Base-by-base conservation (phyloP, 164 flowering plant genomes). In the Chimonanthus praecox region DNA sequence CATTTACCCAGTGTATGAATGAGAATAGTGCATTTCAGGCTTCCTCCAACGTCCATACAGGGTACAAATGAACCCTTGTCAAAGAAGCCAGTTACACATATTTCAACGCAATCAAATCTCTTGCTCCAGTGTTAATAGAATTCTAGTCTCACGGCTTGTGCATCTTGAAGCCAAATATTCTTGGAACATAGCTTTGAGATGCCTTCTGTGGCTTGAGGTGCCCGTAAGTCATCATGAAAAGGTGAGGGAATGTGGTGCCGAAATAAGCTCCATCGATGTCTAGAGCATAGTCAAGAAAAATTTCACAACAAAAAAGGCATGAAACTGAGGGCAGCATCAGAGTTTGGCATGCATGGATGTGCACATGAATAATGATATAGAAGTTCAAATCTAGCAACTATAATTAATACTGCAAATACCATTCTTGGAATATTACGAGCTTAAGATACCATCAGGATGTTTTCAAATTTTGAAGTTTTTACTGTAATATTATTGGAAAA, bases 211-310 rank as follows among this genome's bases (percentile, higher is more conserved):
- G 94, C 84, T 92, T 92, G 61, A 88, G 86, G 75, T 89, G 87
- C 45, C 90, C 95, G 46, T 90, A 86, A 7, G 91, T 84, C 95
- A 90, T 89, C 84, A 90, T 76, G 75, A 88, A 92, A 76, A 92
- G 82, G 75, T 92, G 97, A 49, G 94, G 93, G 80, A 92, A 89
- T 80, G 97, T 90, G 0, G 92, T 88, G 68, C 97, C 97, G 72
- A 92, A 89, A 75, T 90, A 92, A 58, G 94, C 94, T 84, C 97
- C 97, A 76, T 92, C 97, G 60, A 90, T 87, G 82, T 92, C 97
- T 89, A 80, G 5, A 47, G 11, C 75, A 15, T 44, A 72, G 70
- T 73, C 63, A 73, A 67, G 69, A 54, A 33, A 64, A 44, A 5
- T 65, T 48, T 49, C 47, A 21, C 15, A 16, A 2, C 33, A 33